Conservation (phyloP, 495 filamentous ascomycete genomes). For the Sphaerosporella brunnea region DNA sequence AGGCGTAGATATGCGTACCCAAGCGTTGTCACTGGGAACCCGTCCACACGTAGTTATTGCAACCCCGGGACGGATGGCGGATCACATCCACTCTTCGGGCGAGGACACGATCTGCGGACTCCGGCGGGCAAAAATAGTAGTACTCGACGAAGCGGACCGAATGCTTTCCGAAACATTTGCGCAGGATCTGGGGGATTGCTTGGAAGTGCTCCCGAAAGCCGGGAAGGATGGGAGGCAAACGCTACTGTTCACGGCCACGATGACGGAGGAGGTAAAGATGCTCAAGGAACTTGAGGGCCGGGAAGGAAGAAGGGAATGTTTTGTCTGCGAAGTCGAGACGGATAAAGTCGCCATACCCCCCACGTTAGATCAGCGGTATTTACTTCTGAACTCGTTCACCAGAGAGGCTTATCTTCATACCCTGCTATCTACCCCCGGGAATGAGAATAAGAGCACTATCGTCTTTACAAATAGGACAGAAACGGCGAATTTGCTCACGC, state of each 20-base stretch:
- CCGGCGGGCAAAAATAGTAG: constrained; percentile 58
- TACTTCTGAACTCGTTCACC: constrained; percentile 73
- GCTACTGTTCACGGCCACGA: constrained; percentile 87
- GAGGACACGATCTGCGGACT: constrained; percentile 73
- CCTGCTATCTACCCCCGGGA: constrained; percentile 62
- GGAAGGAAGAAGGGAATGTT: constrained; percentile 52
- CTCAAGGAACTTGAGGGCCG: constrained; percentile 57
- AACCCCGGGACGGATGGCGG: constrained; percentile 82
- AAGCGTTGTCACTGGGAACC: constrained; percentile 63
- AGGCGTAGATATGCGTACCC: constrained; percentile 76
- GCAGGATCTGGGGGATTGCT: constrained; percentile 64
- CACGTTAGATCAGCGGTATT: constrained; percentile 64
- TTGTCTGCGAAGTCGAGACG: constrained; percentile 72
- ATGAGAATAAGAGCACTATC: constrained; percentile 56
- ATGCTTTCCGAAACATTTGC: constrained; percentile 37
- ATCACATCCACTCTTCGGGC: constrained; percentile 80
- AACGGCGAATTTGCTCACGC: constrained; percentile 75
- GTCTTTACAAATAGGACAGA: constrained; percentile 88
- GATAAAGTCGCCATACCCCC: constrained; percentile 56
- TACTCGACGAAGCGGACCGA: constrained; percentile 92
- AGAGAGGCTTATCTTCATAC: constrained; percentile 87
- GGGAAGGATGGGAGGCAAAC: constrained; percentile 50
- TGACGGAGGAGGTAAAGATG: constrained; percentile 79
- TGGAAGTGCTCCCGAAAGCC: constrained; percentile 56
- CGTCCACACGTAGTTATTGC: constrained; percentile 86